Percentiles rank a stretch among this genome's conserved stretches.
phyloP scores from a whole-genome alignment of 306 rosid genomes.

The Quercus robur region DNA sequence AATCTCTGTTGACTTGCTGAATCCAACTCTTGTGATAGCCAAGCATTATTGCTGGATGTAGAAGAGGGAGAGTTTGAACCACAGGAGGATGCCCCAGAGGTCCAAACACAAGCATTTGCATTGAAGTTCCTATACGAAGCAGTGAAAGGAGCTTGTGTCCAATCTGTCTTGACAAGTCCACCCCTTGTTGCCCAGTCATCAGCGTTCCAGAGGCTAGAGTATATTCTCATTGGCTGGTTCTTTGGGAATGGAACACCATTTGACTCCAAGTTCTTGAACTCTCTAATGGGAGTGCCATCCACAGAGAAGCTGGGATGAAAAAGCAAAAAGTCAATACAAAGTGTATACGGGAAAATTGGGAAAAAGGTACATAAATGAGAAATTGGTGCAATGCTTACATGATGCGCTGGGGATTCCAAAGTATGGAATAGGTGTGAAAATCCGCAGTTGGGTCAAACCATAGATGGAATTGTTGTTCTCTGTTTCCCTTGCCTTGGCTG shows the following conservation, averaged over 20 bases:
- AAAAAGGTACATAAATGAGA: not conserved
- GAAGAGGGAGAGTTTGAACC: constrained; percentile 20
- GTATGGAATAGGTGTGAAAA: constrained; percentile 65
- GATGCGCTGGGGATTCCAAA: constrained; percentile 59
- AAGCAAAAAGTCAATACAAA: not conserved
- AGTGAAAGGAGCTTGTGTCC: constrained; percentile 59
- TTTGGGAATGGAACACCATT: constrained; percentile 64
- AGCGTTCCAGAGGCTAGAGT: constrained; percentile 71
- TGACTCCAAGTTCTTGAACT: constrained; percentile 60
- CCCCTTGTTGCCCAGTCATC: constrained; percentile 89
- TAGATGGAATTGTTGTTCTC: constrained; percentile 69
- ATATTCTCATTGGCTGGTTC: constrained; percentile 62
- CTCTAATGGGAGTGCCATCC: constrained; percentile 71
- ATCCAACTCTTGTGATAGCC: constrained; percentile 51
- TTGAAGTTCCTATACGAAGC: constrained; percentile 60
- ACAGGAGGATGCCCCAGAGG: constrained; percentile 43
- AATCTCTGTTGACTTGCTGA: constrained; percentile 29
- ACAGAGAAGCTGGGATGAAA: constrained; percentile 53
- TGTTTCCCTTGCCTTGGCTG: constrained; percentile 70
- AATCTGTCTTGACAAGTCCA: constrained; percentile 61
- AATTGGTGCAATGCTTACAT: constrained; percentile 31
- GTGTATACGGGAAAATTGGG: not conserved
- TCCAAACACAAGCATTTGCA: constrained; percentile 53
- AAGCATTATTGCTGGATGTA: constrained; percentile 8
- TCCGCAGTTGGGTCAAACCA: constrained; percentile 85